Evolutionary conservation across 106 monocot genomes (phyloP).

Genomic region (Apostasia shenzhenica): DNA sequence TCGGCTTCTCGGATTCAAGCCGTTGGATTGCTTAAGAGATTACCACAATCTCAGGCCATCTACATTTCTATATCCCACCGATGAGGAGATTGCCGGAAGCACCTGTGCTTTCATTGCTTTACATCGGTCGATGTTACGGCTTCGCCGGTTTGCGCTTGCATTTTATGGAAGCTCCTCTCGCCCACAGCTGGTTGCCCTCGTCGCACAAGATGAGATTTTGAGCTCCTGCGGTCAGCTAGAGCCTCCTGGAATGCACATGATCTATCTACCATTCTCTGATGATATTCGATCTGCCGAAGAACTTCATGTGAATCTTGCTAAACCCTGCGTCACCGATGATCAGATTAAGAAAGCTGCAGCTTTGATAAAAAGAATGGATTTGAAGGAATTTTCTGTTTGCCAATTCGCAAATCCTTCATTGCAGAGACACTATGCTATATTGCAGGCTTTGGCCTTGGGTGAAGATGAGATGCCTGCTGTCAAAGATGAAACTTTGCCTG

Average conservation of each 20-base stretch:
- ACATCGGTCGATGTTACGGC: constrained; percentile 75
- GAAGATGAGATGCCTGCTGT: constrained; percentile 94
- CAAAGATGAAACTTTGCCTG: constrained; percentile 93
- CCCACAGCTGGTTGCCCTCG: constrained; percentile 73
- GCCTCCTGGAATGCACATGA: constrained; percentile 97
- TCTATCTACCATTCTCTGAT: constrained; percentile 92
- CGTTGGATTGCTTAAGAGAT: constrained; percentile 74
- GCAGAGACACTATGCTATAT: constrained; percentile 83
- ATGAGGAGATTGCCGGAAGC: constrained; percentile 83
- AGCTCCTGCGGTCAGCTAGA: constrained; percentile 77
- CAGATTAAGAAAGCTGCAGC: constrained; percentile 75
- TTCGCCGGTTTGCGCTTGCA: constrained; percentile 79
- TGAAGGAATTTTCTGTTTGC: constrained; percentile 87
- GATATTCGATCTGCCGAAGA: constrained; percentile 67
- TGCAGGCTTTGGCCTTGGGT: constrained; percentile 83
- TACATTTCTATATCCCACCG: constrained; percentile 81
- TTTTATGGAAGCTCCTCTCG: constrained; percentile 62
- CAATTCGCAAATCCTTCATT: constrained; percentile 92
- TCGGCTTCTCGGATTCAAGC: constrained; percentile 87
- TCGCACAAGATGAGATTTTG: constrained; percentile 77
- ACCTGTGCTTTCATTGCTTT: constrained; percentile 79
- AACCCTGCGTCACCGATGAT: constrained; percentile 58
- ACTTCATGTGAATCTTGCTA: constrained; percentile 15
- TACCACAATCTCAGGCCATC: constrained; percentile 95
- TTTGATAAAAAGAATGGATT: constrained; percentile 58